These are phyloP conservation scores for Quercus mongolica DNA, from an alignment of 306 rosid genomes.

Conservation along the genomic window DNA sequence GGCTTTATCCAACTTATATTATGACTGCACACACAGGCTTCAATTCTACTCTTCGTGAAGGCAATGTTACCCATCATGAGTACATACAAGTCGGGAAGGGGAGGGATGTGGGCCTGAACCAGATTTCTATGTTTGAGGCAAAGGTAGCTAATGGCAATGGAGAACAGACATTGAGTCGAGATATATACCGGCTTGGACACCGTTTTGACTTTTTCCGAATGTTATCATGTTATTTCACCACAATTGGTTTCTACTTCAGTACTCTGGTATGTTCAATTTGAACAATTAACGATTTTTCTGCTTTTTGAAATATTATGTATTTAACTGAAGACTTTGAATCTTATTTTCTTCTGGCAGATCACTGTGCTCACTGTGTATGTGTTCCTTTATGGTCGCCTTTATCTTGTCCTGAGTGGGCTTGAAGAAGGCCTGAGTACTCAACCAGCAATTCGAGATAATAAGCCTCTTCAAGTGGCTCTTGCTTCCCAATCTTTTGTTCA, in stretches of 20 bases:
- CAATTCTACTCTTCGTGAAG: slow-evolving; percentile 97
- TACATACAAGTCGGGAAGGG: slow-evolving; percentile 99
- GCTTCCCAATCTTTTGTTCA: slow-evolving; percentile 97
- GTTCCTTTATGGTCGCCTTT: slow-evolving; percentile 96
- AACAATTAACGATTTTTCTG: neutral
- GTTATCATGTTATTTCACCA: slow-evolving; percentile 94
- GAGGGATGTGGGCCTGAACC: slow-evolving; percentile 98
- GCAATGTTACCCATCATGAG: slow-evolving; percentile 97
- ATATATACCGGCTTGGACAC: slow-evolving; percentile 94
- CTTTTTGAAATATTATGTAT: neutral
- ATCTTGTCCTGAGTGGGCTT: slow-evolving; percentile 95
- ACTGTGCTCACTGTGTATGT: slow-evolving; percentile 91
- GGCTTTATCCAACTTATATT: neutral
- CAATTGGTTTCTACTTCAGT: slow-evolving; percentile 93
- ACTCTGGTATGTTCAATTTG: slow-evolving; percentile 57
- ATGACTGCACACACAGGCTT: slow-evolving; percentile 53
- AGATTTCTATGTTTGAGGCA: slow-evolving; percentile 98
- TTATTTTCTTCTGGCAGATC: slow-evolving; percentile 54
- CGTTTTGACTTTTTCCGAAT: slow-evolving; percentile 97
- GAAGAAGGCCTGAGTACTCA: slow-evolving; percentile 83
- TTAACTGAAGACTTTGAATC: slow-evolving; percentile 14
- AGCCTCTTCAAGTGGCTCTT: slow-evolving; percentile 97
- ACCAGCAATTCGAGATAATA: slow-evolving; percentile 79
- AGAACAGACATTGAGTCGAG: slow-evolving; percentile 94
- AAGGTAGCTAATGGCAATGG: slow-evolving; percentile 98